phyloP scores from a whole-genome alignment of 2,329 filamentous ascomycete species.

The Chalaropsis thielavioides region DNA sequence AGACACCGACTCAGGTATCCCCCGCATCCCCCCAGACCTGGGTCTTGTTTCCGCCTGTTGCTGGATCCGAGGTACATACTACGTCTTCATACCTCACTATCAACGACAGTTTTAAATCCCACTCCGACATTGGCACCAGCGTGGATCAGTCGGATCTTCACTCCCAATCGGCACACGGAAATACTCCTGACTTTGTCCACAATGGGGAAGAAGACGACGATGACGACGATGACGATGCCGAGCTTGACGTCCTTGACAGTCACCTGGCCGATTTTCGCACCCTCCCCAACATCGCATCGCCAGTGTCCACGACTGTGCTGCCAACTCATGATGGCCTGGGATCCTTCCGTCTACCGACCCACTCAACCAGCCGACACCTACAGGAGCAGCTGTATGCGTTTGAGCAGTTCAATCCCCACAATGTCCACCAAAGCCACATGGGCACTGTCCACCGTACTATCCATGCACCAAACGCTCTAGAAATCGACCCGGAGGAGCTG shows the following conservation, averaged over 20 bases:
- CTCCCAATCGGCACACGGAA: constrained; percentile 9
- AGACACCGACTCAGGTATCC: not conserved
- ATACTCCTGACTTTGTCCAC: constrained; percentile 20
- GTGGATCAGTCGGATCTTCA: constrained; percentile 18
- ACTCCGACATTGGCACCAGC: constrained; percentile 9
- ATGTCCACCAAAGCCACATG: constrained; percentile 32
- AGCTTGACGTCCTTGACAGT: constrained; percentile 86
- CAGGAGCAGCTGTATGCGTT: constrained; percentile 84
- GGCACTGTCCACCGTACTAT: constrained; percentile 38
- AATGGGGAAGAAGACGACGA: constrained; percentile 22
- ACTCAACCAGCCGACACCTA: constrained; percentile 39
- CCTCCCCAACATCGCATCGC: constrained; percentile 26
- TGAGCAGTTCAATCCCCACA: constrained; percentile 66
- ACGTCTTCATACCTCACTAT: constrained; percentile 16
- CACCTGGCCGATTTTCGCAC: constrained; percentile 79
- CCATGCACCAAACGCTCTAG: constrained; percentile 25
- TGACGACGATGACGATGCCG: constrained; percentile 50
- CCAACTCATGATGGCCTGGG: constrained; percentile 86
- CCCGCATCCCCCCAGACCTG: constrained; percentile 46
- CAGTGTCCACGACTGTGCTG: constrained; percentile 53
- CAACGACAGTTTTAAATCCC: constrained; percentile 15
- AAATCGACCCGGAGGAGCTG: constrained; percentile 38
- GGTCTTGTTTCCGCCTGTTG: constrained; percentile 79
- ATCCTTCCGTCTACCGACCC: constrained; percentile 56
- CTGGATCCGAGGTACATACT: constrained; percentile 32